Evolutionary conservation across 2,329 filamentous ascomycete genomes (phyloP), one percentile per base, ranked within the genome.

Genomic region (Aureobasidium sp.): DNA sequence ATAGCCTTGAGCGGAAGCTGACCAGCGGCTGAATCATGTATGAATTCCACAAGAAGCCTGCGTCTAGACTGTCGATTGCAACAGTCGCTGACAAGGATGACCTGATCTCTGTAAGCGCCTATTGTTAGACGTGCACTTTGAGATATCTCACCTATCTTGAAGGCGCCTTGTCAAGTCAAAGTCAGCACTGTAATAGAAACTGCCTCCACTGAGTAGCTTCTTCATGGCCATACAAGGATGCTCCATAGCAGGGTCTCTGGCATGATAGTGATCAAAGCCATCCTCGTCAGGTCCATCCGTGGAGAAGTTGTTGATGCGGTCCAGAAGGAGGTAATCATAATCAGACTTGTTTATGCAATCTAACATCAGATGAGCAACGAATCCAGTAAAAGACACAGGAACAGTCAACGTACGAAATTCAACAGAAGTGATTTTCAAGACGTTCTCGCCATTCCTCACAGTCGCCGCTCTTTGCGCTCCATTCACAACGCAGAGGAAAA

Each of bases 181-280:
- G 68, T 97, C 90, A n/a, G 89, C 88, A 66, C 90, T 96, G 72
- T 96, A 98, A 68, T 97, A 98, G 67, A 98, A 98, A 25, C 86
- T 95, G 22, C 91, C 90, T 67, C 94, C 90, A 65, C 88, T 86
- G 53, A 98, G 75, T 32, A 98, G 79, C 75, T 95, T 97, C 69
- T 91, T 90, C 56, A 98, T 70, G 40, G 93, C 88, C 62, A 89
- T 75, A 68, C 91, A 97, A 6, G 93, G 93, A 68, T 96, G 90
- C 64, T 96, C 90, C 25, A 88, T 69, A 22, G 83, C 71, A 37
- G 81, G 74, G 38, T 96, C 89, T 54, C 84, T 78, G 54, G 84
- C 82, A 53, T 70, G 68, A 16, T 70, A 68, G 55, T 71, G 71
- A 53, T 78, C 74, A 55, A 70, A 72, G 30, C 79, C 78, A 58